Conservation (phyloP, 179 eudicot species). For the Silene coronaria region DNA sequence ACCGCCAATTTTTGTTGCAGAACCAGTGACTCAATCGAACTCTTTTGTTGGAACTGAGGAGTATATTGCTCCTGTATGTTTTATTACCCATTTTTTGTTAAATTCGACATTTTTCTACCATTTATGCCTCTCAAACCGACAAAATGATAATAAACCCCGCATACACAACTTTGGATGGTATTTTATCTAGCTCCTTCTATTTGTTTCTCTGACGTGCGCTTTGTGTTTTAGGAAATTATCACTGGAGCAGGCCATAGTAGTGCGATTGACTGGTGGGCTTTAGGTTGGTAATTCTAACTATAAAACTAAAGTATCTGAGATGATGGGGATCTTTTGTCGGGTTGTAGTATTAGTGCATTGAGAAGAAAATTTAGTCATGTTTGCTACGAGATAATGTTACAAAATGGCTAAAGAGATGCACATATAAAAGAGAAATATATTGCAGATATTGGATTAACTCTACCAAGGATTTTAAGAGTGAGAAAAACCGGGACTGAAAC, state of each 20-base stretch:
- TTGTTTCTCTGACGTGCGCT: conserved; percentile 16
- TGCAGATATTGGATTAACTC: too few relatives aligned
- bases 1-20: conserved; percentile 85
- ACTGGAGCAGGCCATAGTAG: conserved; percentile 88
- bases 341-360: background rate
- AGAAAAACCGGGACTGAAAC: too few relatives aligned
- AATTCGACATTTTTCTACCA: background rate
- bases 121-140: background rate
- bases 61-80: conserved; percentile 93
- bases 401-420: too few relatives aligned
- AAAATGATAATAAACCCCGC: background rate
- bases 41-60: conserved; percentile 99
- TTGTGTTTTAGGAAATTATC: conserved; percentile 67
- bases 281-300: conserved; percentile 48
- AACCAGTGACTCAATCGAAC: conserved; percentile 78
- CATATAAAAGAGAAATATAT: too few relatives aligned
- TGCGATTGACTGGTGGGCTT: conserved; percentile 98
- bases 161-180: background rate
- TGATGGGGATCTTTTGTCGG: background rate
- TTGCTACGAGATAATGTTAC: too few relatives aligned
- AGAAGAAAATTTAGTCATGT: too few relatives aligned
- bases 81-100: background rate
- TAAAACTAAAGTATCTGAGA: background rate
- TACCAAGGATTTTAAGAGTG: too few relatives aligned
- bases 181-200: background rate